These are phyloP conservation scores for Aspergillus spinulosporus DNA, from an alignment of 2,329 filamentous ascomycete species.

Conservation along the genomic window DNA sequence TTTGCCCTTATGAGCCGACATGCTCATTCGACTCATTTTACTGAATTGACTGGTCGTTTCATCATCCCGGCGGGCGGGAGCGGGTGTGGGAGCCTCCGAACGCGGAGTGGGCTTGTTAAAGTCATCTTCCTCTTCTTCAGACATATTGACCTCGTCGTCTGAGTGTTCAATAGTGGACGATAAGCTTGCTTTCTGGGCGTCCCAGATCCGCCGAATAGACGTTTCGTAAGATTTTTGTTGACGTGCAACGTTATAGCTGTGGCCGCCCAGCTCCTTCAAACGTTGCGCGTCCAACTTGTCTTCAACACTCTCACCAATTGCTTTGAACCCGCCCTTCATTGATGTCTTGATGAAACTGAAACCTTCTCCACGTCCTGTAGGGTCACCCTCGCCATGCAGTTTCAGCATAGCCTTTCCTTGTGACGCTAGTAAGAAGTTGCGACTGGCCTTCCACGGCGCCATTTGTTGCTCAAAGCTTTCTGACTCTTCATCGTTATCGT, in stretches of 20 bases:
- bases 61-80: constrained; percentile 59
- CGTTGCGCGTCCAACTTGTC: constrained; percentile 80
- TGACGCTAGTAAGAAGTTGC: constrained; percentile 92
- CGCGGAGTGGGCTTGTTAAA: constrained; percentile 60
- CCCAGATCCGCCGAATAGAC: constrained; percentile 90
- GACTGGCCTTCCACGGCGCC: constrained; percentile 94
- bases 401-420: constrained; percentile 96
- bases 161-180: constrained; percentile 73
- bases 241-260: constrained; percentile 95
- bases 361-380: constrained; percentile 86
- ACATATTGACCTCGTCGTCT: constrained; percentile 68
- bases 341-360: constrained; percentile 98
- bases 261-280: constrained; percentile 70
- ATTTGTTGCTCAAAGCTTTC: constrained; percentile 83
- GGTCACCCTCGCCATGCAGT: constrained; percentile 90
- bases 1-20: constrained; percentile 67
- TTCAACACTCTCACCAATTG: constrained; percentile 82
- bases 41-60: constrained; percentile 81
- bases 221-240: constrained; percentile 91
- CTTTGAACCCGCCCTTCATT: constrained; percentile 97
- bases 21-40: constrained; percentile 68
- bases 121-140: constrained; percentile 52
- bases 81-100: constrained; percentile 64
- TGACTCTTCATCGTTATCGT: constrained; percentile 65
- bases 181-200: constrained; percentile 77